These are phyloP conservation scores for Tirmania nivea DNA, from an alignment of 495 filamentous ascomycete genomes.

Conservation along the genomic window DNA sequence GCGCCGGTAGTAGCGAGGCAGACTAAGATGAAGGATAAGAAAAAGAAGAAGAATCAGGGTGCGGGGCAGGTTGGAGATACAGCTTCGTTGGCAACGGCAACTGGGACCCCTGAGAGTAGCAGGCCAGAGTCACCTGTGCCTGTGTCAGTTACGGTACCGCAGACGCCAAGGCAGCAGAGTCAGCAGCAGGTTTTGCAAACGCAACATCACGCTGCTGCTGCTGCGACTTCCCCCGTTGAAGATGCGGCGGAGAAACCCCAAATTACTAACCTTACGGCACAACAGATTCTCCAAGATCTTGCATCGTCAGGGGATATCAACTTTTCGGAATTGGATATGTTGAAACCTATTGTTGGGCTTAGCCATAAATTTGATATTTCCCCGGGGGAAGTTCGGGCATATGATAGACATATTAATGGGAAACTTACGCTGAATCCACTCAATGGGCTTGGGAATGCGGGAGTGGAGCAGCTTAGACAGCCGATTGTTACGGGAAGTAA, in stretches of 20 bases:
- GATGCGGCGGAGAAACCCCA: neutral
- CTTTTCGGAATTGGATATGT: constrained; percentile 30
- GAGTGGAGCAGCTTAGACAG: neutral
- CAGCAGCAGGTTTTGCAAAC: neutral
- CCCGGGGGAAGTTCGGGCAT: constrained; percentile 22
- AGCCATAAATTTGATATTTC: constrained; percentile 30
- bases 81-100: constrained; percentile 15
- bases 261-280: constrained; percentile 18
- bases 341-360: constrained; percentile 31
- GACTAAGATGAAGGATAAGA: constrained; percentile 19
- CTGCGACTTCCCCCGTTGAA: neutral
- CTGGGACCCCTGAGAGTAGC: neutral
- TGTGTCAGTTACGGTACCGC: neutral
- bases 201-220: neutral
- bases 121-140: neutral
- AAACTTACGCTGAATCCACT: neutral
- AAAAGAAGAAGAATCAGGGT: constrained; percentile 14
- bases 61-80: constrained; percentile 16
- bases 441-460: neutral
- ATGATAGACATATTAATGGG: neutral
- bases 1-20: constrained; percentile 15
- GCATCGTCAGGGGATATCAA: constrained; percentile 29
- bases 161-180: neutral
- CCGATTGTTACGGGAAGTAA: constrained; percentile 57
- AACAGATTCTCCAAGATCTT: constrained; percentile 30